These are phyloP conservation scores for Tricholoma matsutake DNA, from an alignment of 768 basidiomycete genomes.

Conservation along the genomic window DNA sequence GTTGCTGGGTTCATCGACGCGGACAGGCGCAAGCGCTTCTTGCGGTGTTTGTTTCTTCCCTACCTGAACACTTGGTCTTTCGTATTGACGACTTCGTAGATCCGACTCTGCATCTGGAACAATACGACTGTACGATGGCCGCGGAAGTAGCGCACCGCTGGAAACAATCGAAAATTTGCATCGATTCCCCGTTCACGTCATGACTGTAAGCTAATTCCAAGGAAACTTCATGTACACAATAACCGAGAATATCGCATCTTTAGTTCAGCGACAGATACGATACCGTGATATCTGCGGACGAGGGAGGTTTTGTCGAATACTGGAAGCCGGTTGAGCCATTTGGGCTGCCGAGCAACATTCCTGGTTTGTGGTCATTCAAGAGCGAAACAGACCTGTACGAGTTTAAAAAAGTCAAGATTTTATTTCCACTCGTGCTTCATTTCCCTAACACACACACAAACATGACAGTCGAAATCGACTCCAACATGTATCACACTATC, in stretches of 20 bases:
- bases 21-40: conserved; percentile 86
- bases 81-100: conserved; percentile 37
- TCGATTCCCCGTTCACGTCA: conserved; percentile 85
- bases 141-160: conserved; percentile 78
- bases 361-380: conserved; percentile 87
- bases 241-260: not conserved
- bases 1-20: conserved; percentile 92
- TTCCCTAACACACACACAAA: not conserved
- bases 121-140: conserved; percentile 89
- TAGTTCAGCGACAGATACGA: conserved; percentile 92
- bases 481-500: conserved; percentile 92
- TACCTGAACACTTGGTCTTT: not conserved
- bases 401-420: conserved; percentile 82
- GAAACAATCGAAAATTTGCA: conserved; percentile 78
- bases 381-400: conserved; percentile 92
- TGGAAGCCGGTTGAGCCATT: conserved; percentile 94
- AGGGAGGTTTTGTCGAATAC: conserved; percentile 93
- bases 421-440: not conserved
- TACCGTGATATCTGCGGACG: conserved; percentile 91
- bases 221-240: conserved; percentile 2
- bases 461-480: conserved; percentile 75
- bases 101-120: conserved; percentile 73
- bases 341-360: conserved; percentile 71
- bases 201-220: conserved; percentile 58
- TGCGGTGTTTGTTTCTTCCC: conserved; percentile 61